phyloP scores from a whole-genome alignment of 768 basidiomycete genomes.

The Mycena filopes region DNA sequence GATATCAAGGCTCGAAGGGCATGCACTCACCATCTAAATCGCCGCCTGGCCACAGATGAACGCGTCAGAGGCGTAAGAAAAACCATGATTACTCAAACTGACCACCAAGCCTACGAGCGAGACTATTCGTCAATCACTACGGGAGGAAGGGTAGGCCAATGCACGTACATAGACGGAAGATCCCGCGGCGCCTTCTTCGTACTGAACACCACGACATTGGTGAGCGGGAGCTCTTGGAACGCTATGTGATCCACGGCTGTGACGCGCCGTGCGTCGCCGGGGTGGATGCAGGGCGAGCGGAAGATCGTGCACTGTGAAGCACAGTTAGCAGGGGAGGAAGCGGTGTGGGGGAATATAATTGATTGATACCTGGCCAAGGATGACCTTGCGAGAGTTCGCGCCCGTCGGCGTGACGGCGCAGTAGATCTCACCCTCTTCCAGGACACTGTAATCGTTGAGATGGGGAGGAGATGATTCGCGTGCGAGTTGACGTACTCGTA shows the following conservation, averaged over 20 bases:
- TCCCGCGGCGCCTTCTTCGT: constrained; percentile 23
- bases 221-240: constrained; percentile 25
- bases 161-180: constrained; percentile 29
- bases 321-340: too few relatives aligned
- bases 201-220: constrained; percentile 31
- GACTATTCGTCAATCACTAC: not conserved
- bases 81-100: not conserved
- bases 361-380: constrained; percentile 34
- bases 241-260: constrained; percentile 27
- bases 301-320: constrained; percentile 32
- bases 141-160: not conserved
- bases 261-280: constrained; percentile 31
- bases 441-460: constrained; percentile 9
- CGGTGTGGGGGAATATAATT: not conserved
- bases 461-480: not conserved
- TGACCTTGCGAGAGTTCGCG: constrained; percentile 14
- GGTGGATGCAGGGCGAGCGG: constrained; percentile 32
- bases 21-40: constrained; percentile 25
- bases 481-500: constrained; percentile 22
- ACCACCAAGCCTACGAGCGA: constrained; percentile 32
- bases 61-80: not conserved
- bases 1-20: too few relatives aligned
- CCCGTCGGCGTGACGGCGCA: constrained; percentile 28
- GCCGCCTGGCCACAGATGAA: constrained; percentile 11
- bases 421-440: constrained; percentile 33